phyloP scores from a whole-genome alignment of 495 filamentous ascomycete species.

The Tricharina praecox region DNA sequence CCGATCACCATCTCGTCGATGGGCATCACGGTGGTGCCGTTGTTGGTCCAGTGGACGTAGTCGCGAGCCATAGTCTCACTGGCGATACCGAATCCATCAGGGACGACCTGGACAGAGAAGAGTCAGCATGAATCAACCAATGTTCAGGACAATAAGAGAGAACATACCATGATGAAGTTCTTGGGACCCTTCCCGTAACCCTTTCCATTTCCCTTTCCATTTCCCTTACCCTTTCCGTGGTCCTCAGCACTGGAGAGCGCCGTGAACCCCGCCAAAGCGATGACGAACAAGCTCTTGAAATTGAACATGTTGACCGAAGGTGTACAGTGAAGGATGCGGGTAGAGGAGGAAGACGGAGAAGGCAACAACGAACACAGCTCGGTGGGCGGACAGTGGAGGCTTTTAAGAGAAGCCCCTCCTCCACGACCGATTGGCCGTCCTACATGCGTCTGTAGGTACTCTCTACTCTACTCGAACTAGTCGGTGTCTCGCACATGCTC shows the following conservation, averaged over 20 bases:
- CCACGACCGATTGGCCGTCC: too few species aligned
- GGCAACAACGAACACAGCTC: too few species aligned
- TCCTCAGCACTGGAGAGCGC: slow-evolving; percentile 4
- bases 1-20: slow-evolving; percentile 27
- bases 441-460: too few species aligned
- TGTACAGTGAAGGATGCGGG: too few species aligned
- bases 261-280: slow-evolving; percentile 14
- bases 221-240: background rate
- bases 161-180: slow-evolving; percentile 26
- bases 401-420: too few species aligned
- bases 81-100: slow-evolving; percentile 26
- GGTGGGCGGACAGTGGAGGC: too few species aligned
- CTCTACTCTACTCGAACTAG: too few species aligned
- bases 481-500: too few species aligned
- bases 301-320: too few species aligned
- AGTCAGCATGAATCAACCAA: slow-evolving; percentile 7
- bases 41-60: slow-evolving; percentile 24
- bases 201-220: background rate
- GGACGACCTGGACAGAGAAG: slow-evolving; percentile 3
- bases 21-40: slow-evolving; percentile 23
- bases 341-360: too few species aligned
- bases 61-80: slow-evolving; percentile 26
- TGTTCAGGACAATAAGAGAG: slow-evolving; percentile 9
- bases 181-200: slow-evolving; percentile 6
- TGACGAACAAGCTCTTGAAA: slow-evolving; percentile 11